Evolutionary conservation across 257 asterid species (phyloP).

Genomic region (Orobanche coerulescens): DNA sequence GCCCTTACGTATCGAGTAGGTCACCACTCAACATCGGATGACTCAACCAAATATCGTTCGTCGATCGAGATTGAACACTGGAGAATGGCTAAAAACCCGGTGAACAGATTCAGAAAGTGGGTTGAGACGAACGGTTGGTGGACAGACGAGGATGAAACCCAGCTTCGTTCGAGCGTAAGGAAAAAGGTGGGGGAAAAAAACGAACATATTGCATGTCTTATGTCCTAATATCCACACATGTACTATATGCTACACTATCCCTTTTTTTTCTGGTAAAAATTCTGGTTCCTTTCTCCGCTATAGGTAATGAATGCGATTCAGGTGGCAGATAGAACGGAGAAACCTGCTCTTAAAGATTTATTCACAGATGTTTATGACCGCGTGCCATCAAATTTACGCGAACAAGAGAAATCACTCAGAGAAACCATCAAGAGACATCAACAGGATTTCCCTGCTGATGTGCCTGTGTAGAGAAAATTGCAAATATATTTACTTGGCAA

Average conservation of each 20-base stretch:
- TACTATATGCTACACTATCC: not conserved
- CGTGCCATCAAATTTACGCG: constrained; percentile 48
- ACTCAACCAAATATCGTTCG: constrained; percentile 81
- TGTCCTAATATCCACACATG: not conserved
- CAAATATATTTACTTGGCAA: not conserved
- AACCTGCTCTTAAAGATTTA: constrained; percentile 45
- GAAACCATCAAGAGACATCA: constrained; percentile 47
- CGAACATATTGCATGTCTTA: not conserved
- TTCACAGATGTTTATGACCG: constrained; percentile 68
- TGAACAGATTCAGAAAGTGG: constrained; percentile 68
- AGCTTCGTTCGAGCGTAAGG: constrained; percentile 45
- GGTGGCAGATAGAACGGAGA: constrained; percentile 53
- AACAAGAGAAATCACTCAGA: constrained; percentile 62
- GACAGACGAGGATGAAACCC: constrained; percentile 55
- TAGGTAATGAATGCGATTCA: constrained; percentile 71
- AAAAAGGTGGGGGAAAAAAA: constrained; percentile 43
- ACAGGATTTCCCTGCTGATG: constrained; percentile 73
- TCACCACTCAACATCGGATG: constrained; percentile 93
- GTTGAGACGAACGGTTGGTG: constrained; percentile 69
- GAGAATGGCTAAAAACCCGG: constrained; percentile 55
- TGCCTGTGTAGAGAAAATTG: constrained; percentile 37
- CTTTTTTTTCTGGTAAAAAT: not conserved
- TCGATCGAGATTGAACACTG: constrained; percentile 67
- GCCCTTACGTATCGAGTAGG: constrained; percentile 80
- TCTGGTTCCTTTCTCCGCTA: not conserved